A percentile compares a stretch with the other conserved stretches of the same genome.
These are phyloP conservation scores for Inga laurina DNA, from an alignment of 306 rosid genomes.

Conservation along the genomic window DNA sequence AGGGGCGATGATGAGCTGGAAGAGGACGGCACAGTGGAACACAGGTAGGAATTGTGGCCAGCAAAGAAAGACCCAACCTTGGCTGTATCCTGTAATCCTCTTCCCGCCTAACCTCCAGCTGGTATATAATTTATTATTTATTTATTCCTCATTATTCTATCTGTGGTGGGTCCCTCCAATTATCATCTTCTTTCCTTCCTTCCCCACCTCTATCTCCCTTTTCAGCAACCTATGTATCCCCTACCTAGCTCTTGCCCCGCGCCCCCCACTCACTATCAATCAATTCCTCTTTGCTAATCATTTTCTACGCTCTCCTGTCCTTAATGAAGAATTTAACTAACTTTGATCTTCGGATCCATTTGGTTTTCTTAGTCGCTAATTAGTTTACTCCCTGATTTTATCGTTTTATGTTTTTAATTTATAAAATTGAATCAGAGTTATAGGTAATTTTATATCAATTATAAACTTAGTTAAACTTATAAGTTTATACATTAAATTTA, in stretches of 20 bases:
- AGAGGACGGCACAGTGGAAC: no score
- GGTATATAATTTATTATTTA: background rate
- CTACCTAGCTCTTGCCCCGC: background rate
- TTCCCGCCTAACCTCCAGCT: slow-evolving; percentile 4
- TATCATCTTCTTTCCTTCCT: background rate
- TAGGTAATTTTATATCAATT: no score
- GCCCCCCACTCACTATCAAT: background rate
- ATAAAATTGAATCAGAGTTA: no score
- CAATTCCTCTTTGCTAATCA: background rate
- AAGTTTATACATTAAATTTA: no score
- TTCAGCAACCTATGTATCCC: background rate
- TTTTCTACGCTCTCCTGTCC: no score
- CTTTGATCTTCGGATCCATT: no score
- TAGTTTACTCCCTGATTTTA: no score
- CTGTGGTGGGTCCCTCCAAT: background rate
- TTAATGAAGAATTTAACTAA: no score
- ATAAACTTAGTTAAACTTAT: no score
- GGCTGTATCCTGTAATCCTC: background rate
- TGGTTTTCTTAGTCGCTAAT: no score
- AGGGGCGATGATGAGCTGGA: slow-evolving; percentile 5
- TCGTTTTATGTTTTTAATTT: no score
- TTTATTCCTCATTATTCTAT: no score
- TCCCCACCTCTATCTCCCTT: background rate
- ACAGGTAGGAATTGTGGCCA: background rate
- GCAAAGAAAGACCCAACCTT: background rate